A percentile compares a stretch with the other conserved stretches of the same genome.
These are phyloP conservation scores for Tillandsia fasciculata DNA, from an alignment of 176 grass and related monocot genomes.

Conservation along the genomic window DNA sequence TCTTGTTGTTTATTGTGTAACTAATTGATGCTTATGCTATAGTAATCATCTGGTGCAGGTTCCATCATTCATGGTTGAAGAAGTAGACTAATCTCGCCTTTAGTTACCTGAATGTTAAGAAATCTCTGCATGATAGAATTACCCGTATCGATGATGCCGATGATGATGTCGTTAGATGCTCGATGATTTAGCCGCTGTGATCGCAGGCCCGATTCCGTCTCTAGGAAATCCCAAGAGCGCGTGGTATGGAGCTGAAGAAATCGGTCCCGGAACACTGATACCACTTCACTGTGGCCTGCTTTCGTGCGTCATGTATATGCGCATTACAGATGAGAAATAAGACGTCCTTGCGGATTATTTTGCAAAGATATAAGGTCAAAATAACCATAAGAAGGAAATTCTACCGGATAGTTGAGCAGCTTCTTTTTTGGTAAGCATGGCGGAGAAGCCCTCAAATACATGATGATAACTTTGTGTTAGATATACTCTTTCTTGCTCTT, in stretches of 20 bases:
- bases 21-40: too few species aligned
- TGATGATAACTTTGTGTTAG: constrained; percentile 87
- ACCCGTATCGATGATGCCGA: constrained; percentile 82
- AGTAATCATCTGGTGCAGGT: too few species aligned
- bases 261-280: constrained; percentile 78
- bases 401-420: constrained; percentile 64
- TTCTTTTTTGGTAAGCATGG: constrained; percentile 69
- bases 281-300: constrained; percentile 49
- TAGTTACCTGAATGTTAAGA: background rate
- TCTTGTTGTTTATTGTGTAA: too few species aligned
- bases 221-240: constrained; percentile 88
- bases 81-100: too few species aligned
- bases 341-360: background rate
- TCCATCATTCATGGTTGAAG: too few species aligned
- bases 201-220: constrained; percentile 57
- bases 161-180: constrained; percentile 67
- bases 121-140: constrained; percentile 2
- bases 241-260: constrained; percentile 89
- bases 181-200: constrained; percentile 43
- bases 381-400: background rate
- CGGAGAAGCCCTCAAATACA: constrained; percentile 77
- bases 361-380: background rate
- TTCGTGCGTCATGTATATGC: background rate
- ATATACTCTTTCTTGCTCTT: constrained; percentile 41
- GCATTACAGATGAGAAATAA: background rate